Evolutionary conservation across 2,329 filamentous ascomycete genomes (phyloP).

Genomic region (Aspergillus caelatus): DNA sequence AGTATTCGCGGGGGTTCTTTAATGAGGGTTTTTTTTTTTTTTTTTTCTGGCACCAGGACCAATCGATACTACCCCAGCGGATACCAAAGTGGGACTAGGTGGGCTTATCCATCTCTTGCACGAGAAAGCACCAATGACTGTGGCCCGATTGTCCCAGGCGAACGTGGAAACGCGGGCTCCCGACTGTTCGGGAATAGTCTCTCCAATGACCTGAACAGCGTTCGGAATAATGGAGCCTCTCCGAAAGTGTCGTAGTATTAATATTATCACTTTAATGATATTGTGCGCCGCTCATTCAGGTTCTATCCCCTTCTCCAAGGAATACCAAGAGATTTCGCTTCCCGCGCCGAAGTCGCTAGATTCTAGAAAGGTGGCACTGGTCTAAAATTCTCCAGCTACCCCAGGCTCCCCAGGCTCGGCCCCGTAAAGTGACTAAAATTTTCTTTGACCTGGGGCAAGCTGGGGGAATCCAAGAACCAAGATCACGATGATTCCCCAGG

Average conservation of each 20-base stretch:
- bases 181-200: conserved; percentile 4
- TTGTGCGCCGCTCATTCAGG: neutral
- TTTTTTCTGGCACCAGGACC: conserved; percentile 1
- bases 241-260: neutral
- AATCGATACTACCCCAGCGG: conserved; percentile 19
- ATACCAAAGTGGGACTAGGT: conserved; percentile 23
- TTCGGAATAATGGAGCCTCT: neutral
- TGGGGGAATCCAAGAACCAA: neutral
- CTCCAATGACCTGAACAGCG: neutral
- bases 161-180: conserved; percentile 4
- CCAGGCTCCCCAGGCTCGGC: conserved; percentile 3
- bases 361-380: neutral
- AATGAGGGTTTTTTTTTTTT: neutral
- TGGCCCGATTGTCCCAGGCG: neutral
- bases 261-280: neutral
- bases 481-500: conserved; percentile 1
- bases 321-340: neutral
- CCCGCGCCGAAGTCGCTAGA: conserved; percentile 1
- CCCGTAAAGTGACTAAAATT: conserved; percentile 2
- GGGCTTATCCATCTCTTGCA: neutral
- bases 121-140: neutral
- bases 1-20: neutral
- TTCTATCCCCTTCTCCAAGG: neutral
- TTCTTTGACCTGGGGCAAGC: neutral
- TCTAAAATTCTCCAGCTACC: neutral